A percentile compares a stretch with the other conserved stretches of the same genome.
Conservation (phyloP, 1,284 basidiomycete genomes). For the Earliella scabrosa region DNA sequence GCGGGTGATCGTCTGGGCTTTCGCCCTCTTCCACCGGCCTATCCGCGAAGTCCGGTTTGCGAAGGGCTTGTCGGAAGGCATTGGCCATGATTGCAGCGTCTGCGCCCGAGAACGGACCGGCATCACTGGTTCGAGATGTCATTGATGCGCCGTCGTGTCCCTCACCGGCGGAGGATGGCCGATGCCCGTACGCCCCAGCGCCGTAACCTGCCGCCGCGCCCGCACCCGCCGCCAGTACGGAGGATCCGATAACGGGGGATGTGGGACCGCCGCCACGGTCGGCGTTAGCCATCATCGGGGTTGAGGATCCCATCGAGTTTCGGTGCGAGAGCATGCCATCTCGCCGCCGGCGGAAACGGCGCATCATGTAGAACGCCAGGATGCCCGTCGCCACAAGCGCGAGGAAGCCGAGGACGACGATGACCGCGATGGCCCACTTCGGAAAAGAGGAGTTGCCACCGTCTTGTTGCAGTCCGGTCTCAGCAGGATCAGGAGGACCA, state of each 20-base stretch:
- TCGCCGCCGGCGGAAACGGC: slow-evolving; percentile 60
- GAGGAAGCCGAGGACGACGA: slow-evolving; percentile 80
- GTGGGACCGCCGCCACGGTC: slow-evolving; percentile 43
- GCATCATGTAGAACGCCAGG: slow-evolving; percentile 71
- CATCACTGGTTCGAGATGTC: slow-evolving; percentile 62
- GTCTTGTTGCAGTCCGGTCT: slow-evolving; percentile 49
- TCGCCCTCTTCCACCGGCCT: slow-evolving; percentile 71
- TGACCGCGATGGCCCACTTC: slow-evolving; percentile 88
- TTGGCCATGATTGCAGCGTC: slow-evolving; percentile 89
- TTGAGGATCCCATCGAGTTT: slow-evolving; percentile 75
- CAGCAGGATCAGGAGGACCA: neutral
- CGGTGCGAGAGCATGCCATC: slow-evolving; percentile 55
- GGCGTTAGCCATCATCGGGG: slow-evolving; percentile 77
- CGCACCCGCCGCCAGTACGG: slow-evolving; percentile 32
- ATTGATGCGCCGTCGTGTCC: slow-evolving; percentile 70
- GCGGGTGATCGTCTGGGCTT: slow-evolving; percentile 46
- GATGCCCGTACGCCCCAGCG: slow-evolving; percentile 25
- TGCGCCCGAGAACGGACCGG: slow-evolving; percentile 74
- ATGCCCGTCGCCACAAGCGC: slow-evolving; percentile 72
- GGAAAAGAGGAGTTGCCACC: slow-evolving; percentile 56
- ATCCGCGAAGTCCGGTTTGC: slow-evolving; percentile 81
- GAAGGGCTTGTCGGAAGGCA: slow-evolving; percentile 81
- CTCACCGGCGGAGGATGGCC: slow-evolving; percentile 48
- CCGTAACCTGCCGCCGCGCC: slow-evolving; percentile 37
- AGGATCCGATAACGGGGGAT: slow-evolving; percentile 51